Evolutionary conservation across 495 filamentous ascomycete species (phyloP).

Genomic region (Xylaria castorea): DNA sequence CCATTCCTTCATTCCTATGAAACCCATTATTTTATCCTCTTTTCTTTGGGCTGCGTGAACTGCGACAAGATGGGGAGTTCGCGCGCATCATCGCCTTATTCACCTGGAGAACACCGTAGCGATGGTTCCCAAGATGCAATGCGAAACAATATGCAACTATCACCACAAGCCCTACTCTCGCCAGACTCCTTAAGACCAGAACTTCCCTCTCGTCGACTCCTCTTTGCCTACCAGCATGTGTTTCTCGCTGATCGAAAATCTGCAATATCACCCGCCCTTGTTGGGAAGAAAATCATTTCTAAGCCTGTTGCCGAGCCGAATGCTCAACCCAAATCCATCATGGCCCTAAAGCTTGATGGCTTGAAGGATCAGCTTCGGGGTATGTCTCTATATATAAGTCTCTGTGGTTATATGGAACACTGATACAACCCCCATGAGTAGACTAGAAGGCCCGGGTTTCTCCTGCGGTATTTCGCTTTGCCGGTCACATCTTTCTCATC

Average conservation of each 20-base stretch:
- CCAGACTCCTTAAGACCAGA: background rate
- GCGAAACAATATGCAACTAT: background rate
- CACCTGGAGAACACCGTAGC: background rate
- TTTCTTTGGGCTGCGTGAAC: background rate
- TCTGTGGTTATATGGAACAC: background rate
- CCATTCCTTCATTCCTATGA: constrained; percentile 6
- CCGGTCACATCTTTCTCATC: constrained; percentile 14
- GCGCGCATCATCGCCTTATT: background rate
- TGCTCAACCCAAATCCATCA: constrained; percentile 13
- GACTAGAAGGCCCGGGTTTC: constrained; percentile 1
- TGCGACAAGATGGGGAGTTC: background rate
- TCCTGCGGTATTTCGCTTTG: background rate
- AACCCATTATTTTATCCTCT: background rate
- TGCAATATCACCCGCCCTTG: background rate
- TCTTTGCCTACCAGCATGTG: constrained; percentile 20
- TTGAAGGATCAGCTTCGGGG: constrained; percentile 15
- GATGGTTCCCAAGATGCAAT: background rate
- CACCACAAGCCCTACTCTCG: background rate
- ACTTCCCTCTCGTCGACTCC: constrained; percentile 4
- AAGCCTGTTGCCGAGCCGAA: background rate
- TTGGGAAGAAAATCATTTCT: background rate
- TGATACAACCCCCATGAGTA: background rate
- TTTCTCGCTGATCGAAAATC: background rate
- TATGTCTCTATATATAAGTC: background rate
- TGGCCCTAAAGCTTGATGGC: constrained; percentile 13